Base-by-base conservation (phyloP, 345 rosid species). In the Linum usitatissimum region DNA sequence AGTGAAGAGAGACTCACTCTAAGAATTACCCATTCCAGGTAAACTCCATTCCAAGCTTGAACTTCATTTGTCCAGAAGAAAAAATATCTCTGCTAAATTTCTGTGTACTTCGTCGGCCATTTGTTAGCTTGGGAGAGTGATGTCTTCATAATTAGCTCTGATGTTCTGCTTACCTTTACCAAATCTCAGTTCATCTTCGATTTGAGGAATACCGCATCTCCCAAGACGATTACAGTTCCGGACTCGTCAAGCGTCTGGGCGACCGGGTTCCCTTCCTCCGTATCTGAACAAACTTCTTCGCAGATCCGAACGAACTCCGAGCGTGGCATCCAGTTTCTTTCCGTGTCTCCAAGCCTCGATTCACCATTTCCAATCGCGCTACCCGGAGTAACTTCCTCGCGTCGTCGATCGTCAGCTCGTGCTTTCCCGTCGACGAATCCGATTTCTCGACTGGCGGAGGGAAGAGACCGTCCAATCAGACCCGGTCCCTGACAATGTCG, bases 171-270 rank as follows among this genome's bases (percentile, higher is more conserved):
- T n/a, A n/a, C n/a, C n/a, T n/a, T n/a, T n/a, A n/a, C n/a, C n/a
- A n/a, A n/a, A n/a, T n/a, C n/a, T n/a, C n/a, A n/a, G n/a, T n/a
- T n/a, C n/a, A n/a, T n/a, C 15, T 90, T 84, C 3, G 99, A 92
- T 59, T 69, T 73, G 34, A 94, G 77, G 61, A 86, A 77, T 62
- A 87, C 99, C 10, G 62, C 63, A 18, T 85, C 68, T 28, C 96
- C 91, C 45, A 90, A 15, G 3, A 94, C 86, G 66, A 94, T 74
- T 1, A 86, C 99, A 63, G 65, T 76, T 56, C 99, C 97, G 0
- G 95, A 83, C 61, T 90, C 88, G 40, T 90, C 97, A 0, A 94
- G 85, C 77, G 68, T 62, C 67, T 78, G 81, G 4, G 95, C 95
- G 2, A 82, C 64, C 70, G 36, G 75, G 48, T 31, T 31, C 2